Evolutionary conservation across 768 basidiomycete species (phyloP), one percentile per base, ranked within the genome.

Genomic region (Strobilomyces echinocephalus): DNA sequence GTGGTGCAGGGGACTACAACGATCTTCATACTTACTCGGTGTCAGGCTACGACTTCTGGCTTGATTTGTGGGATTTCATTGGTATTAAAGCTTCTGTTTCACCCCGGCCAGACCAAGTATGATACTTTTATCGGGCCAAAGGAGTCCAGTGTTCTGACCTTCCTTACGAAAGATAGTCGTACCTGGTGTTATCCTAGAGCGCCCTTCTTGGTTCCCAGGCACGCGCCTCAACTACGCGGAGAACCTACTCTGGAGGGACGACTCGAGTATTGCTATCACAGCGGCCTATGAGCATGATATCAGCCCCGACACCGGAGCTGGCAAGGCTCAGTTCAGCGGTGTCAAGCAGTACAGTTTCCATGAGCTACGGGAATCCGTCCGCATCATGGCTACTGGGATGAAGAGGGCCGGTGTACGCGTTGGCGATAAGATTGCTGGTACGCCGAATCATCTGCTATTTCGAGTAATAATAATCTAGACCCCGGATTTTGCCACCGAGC

Each of bases 351-450:
- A 79, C 55, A 81, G 75, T 11, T 85, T 76, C 64, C 72, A 78
- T 24, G 73, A 86, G 52, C 65, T 88, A 9, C 72, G 79, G 50
- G 71, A 73, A 20, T 68, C 78, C 55, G 87, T 88, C 1, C 73
- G 76, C 49, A 63, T 70, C 26, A 77, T 84, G 75, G 79, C 83
- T 24, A 74, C 77, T 45, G 82, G 83, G 8, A 66, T 89, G 70
- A 73, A 76, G 49, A 72, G 65, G 12, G 78, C 79, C 57, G 87
- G 86, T 1, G 68, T 88, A 49, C 64, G 73, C 51, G 67, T 76
- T 4, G 85, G 84, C 1, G 87, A 88, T 61, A 74, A 82, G 59
- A 82, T 88, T 40, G 86, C 86, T 51, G 87, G 86, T 84, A 58
- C 24, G 72, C 45, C 30, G 38, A 41, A 50, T 26, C 16, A 9